Evolutionary conservation across 2,329 filamentous ascomycete genomes (phyloP).

Genomic region (Cytospora paraplurivora): DNA sequence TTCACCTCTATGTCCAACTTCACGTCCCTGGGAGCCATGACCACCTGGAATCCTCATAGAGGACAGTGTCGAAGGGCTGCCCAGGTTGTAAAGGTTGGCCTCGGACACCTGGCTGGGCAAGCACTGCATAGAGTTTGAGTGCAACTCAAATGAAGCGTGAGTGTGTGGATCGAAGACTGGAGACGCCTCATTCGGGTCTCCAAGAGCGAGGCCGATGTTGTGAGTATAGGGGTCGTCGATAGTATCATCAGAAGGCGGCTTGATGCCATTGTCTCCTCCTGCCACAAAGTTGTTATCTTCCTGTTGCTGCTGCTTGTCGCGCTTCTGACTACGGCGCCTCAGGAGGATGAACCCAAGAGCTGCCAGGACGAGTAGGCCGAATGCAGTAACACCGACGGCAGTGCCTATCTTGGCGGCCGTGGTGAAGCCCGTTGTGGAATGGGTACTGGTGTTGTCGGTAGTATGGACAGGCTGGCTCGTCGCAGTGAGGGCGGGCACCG

Average conservation of each 20-base stretch:
- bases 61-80: too few species aligned
- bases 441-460: background rate
- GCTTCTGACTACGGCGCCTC: conserved; percentile 24
- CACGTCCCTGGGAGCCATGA: background rate
- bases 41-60: background rate
- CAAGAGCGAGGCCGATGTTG: conserved; percentile 15
- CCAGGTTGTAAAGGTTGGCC: background rate
- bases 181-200: conserved; percentile 11
- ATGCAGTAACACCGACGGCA: conserved; percentile 31
- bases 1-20: background rate
- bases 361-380: conserved; percentile 31
- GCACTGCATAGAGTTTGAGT: conserved; percentile 9
- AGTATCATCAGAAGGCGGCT: background rate
- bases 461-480: background rate
- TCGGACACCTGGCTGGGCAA: background rate
- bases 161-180: conserved; percentile 1
- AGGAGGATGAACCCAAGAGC: conserved; percentile 31
- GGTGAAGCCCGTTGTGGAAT: conserved; percentile 28
- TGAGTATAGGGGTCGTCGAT: conserved; percentile 11
- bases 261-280: background rate
- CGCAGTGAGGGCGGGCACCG: conserved; percentile 15
- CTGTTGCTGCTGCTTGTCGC: background rate
- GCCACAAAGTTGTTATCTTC: background rate
- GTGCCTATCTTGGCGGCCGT: conserved; percentile 34
- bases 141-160: conserved; percentile 29